Evolutionary conservation across 805 yeast species (phyloP).

Genomic region (Myxozyma neotropica): DNA sequence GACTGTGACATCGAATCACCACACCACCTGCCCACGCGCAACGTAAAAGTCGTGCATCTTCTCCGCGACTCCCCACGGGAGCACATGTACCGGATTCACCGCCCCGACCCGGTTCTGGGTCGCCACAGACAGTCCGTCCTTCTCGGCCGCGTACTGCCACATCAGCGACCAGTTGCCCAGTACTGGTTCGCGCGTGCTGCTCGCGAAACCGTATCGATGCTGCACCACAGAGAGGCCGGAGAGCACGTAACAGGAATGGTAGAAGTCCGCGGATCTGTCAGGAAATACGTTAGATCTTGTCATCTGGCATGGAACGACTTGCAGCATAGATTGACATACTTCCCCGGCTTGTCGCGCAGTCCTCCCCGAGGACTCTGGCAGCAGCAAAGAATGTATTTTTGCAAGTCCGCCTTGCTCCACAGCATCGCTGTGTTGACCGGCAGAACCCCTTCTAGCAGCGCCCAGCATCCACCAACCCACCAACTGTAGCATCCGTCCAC

Average conservation of each 20-base stretch:
- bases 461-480: constrained; percentile 86
- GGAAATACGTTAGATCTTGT: too few species aligned
- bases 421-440: constrained; percentile 42
- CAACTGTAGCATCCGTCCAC: constrained; percentile 96
- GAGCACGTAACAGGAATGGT: constrained; percentile 85
- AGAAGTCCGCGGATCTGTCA: constrained; percentile 63
- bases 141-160: constrained; percentile 42
- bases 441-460: constrained; percentile 60
- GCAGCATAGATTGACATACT: constrained; percentile 40
- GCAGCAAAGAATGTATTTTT: constrained; percentile 65
- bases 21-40: too few species aligned
- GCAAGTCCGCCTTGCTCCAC: constrained; percentile 60
- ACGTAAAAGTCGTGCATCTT: constrained; percentile 38
- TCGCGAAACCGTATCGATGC: constrained; percentile 44
- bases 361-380: constrained; percentile 77
- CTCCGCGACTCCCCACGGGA: constrained; percentile 52
- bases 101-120: constrained; percentile 6
- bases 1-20: too few species aligned
- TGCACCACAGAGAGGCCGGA: constrained; percentile 71
- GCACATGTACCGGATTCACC: constrained; percentile 62
- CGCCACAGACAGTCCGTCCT: constrained; percentile 32
- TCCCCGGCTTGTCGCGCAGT: constrained; percentile 84
- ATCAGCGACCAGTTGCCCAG: constrained; percentile 40
- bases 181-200: constrained; percentile 18
- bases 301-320: background rate